Conservation (phyloP, 169 alveolate genomes). For the Plasmodium relictum region DNA sequence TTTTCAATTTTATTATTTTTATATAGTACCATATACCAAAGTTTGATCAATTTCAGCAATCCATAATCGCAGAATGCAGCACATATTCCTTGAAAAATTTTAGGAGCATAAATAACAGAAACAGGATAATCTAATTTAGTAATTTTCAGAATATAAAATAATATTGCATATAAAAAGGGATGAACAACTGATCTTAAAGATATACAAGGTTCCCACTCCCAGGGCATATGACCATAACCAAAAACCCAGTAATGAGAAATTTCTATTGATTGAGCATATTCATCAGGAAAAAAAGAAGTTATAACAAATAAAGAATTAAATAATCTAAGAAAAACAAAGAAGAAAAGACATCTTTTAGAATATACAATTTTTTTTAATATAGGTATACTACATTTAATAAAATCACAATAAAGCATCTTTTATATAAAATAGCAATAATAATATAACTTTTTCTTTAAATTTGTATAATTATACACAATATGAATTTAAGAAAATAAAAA, state of each 20-base stretch:
- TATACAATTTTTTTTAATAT: conserved; percentile 1
- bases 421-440: neutral
- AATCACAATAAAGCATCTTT: conserved; percentile 14
- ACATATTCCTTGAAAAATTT: conserved; percentile 79
- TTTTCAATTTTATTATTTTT: neutral
- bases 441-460: neutral
- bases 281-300: conserved; percentile 87
- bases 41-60: conserved; percentile 49
- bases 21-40: conserved; percentile 41
- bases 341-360: conserved; percentile 22
- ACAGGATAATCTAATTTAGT: conserved; percentile 56
- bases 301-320: conserved; percentile 77
- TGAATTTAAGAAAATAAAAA: too few species aligned
- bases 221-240: conserved; percentile 86
- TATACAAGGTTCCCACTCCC: conserved; percentile 89
- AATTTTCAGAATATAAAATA: conserved; percentile 76
- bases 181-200: conserved; percentile 82
- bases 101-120: conserved; percentile 78
- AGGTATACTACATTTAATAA: neutral
- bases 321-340: conserved; percentile 60
- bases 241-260: conserved; percentile 83
- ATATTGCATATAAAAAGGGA: conserved; percentile 81
- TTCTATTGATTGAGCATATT: conserved; percentile 88
- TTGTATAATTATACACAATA: too few species aligned
- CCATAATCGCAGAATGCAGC: conserved; percentile 83